Evolutionary conservation across 2,329 filamentous ascomycete genomes (phyloP), one percentile per base, ranked within the genome.

Genomic region (Ophiosphaerella narmari): DNA sequence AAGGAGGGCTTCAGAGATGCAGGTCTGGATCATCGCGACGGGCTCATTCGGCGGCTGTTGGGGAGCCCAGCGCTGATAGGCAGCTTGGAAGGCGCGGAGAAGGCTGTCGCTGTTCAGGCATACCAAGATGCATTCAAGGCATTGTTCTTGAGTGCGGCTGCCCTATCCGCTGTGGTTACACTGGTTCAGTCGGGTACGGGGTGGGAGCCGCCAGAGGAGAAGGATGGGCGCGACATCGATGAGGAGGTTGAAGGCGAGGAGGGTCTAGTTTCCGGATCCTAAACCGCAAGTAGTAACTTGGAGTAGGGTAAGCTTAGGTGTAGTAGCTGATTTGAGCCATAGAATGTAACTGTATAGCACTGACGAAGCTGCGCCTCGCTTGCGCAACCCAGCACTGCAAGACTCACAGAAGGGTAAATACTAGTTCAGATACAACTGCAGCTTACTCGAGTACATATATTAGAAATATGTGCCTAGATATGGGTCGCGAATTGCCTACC

Each of bases 31-130:
- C 58, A 67, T 37, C 60, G 66, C 34, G 74, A 70, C 2, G 72
- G 78, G 1, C 67, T 87, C 14, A 75, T 86, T 1, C 73, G 80
- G n/a, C 75, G 75, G 43, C 68, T 87, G 11, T 62, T 86, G 8
- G 85, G 84, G 0, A 84, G 81, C 57, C 85, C 85, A 2, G 82
- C 79, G 1, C 65, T 84, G 12, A 83, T 86, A 0, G 68, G 72
- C 26, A 65, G 62, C 9, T 58, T 87, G 37, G 55, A 72, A 0
- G 83, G 82, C 0, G 60, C 70, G 6, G 81, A 85, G 52, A 77
- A 70, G 35, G 67, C 73, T 7, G 71, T 85, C 23, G 84, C 84
- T 0, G 65, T 84, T 1, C 50, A 69, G 11, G 78, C 78, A 1
- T 87, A 86, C 61, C 75, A 80, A 46, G 72, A 75, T n/a, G 82